Evolutionary conservation across 2,329 filamentous ascomycete genomes (phyloP).

Genomic region (Aureobasidium lini): DNA sequence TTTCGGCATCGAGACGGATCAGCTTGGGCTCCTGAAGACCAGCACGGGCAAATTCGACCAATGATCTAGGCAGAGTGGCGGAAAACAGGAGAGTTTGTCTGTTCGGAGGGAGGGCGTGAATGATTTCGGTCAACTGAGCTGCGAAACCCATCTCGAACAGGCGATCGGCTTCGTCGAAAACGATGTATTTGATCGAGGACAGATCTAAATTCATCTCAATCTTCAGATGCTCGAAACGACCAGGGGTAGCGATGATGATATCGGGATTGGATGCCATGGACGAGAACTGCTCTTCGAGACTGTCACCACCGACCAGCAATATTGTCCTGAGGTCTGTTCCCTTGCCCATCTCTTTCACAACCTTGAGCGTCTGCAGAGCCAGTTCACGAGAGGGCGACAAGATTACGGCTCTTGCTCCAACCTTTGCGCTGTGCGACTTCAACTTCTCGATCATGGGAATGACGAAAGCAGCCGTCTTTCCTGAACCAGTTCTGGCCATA

Average conservation of each 20-base stretch:
- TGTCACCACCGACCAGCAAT: conserved; percentile 88
- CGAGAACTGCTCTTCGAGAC: conserved; percentile 87
- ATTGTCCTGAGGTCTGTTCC: conserved; percentile 90
- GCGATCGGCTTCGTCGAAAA: conserved; percentile 95
- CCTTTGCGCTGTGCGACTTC: conserved; percentile 76
- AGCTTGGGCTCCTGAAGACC: conserved; percentile 88
- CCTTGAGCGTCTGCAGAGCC: conserved; percentile 89
- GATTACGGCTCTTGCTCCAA: conserved; percentile 80
- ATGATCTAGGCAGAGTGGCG: conserved; percentile 83
- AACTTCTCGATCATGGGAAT: conserved; percentile 96
- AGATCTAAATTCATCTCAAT: conserved; percentile 92
- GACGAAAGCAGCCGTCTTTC: conserved; percentile 96
- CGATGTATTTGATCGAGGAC: conserved; percentile 86
- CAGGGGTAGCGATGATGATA: conserved; percentile 82
- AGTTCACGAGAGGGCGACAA: conserved; percentile 90
- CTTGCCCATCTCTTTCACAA: conserved; percentile 86
- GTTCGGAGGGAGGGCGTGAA: conserved; percentile 74
- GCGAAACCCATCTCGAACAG: conserved; percentile 99
- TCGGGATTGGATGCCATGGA: conserved; percentile 93
- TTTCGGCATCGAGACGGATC: conserved; percentile 85
- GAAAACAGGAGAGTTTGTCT: conserved; percentile 93
- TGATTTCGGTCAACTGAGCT: conserved; percentile 83
- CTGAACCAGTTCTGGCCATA: conserved; percentile 97
- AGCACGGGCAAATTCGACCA: conserved; percentile 92
- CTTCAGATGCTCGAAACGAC: conserved; percentile 91